Conservation (phyloP, 2,329 filamentous ascomycete species). For the Hypoxylon sp. region DNA sequence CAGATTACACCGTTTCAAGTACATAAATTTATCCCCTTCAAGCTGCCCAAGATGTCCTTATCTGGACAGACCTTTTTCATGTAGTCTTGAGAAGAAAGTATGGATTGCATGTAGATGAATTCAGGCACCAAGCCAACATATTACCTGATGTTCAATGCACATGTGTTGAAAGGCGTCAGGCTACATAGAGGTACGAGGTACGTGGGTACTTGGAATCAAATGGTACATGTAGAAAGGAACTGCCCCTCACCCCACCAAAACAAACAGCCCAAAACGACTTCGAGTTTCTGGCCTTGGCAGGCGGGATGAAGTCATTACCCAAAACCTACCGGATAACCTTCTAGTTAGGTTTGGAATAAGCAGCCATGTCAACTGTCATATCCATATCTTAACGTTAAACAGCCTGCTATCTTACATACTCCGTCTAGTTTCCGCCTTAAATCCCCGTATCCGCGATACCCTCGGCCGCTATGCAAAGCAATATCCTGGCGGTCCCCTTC, state of each 20-base stretch:
- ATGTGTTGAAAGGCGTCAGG: neutral
- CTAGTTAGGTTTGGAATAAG: neutral
- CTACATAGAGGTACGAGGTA: conserved; percentile 15
- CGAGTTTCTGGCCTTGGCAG: conserved; percentile 21
- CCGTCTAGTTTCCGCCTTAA: conserved; percentile 42
- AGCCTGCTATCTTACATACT: neutral
- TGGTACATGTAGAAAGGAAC: neutral
- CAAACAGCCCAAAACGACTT: conserved; percentile 25
- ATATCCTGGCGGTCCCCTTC: conserved; percentile 86
- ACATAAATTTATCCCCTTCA: too few relatives aligned
- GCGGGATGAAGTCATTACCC: conserved; percentile 49
- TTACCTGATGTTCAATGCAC: too few relatives aligned
- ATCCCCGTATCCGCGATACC: conserved; percentile 15
- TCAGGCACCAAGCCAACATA: conserved; percentile 8
- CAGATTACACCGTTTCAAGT: neutral
- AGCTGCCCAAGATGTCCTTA: too few relatives aligned
- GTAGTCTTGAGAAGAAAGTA: neutral
- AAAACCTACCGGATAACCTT: neutral
- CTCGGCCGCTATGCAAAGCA: conserved; percentile 57
- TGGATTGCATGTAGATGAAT: neutral
- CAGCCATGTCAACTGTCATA: conserved; percentile 8
- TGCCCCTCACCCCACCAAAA: conserved; percentile 40
- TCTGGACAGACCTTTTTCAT: neutral
- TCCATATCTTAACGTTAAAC: conserved; percentile 7
- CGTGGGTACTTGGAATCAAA: neutral